Evolutionary conservation across 805 yeast species (phyloP), one percentile per base, ranked within the genome.

Genomic region (Lachancea kluyveri): DNA sequence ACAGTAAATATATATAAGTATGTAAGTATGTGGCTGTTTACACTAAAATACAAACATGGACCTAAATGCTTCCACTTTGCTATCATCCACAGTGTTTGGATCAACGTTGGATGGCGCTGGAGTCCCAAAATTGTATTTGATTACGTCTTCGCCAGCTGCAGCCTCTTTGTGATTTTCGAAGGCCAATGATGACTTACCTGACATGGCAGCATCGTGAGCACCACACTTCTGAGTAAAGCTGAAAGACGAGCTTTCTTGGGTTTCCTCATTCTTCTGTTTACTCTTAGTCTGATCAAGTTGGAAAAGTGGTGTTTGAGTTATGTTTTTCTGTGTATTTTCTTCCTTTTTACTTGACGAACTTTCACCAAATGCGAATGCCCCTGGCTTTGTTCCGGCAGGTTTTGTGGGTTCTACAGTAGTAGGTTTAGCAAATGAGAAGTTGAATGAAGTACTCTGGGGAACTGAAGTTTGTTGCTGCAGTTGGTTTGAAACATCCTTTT

Each of bases 11-110:
- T n/a, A n/a, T n/a, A n/a, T n/a, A n/a, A n/a, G n/a, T n/a, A n/a
- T n/a, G n/a, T n/a, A n/a, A n/a, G n/a, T n/a, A n/a, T n/a, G n/a
- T n/a, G n/a, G n/a, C n/a, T n/a, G n/a, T n/a, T n/a, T n/a, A n/a
- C n/a, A 23, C 33, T 41, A 49, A 39, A 51, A 53, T 9, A 42
- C 29, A 33, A 41, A 53, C 32, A 41, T 20, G 5, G 46, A 37
- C 31, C 35, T 46, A 34, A 28, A 52, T 15, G 36, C 26, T 23
- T 50, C 45, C 11, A 52, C 50, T 25, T 45, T 42, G 5, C 31
- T 14, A 6, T 50, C 45, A 28, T 47, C 48, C 9, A 50, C 23
- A 4, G 31, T 11, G 5, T 14, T 23, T 3, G 40, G 21, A 24
- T 31, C 40, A 6, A 46, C 36, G 10, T 39, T 30, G 6, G 54